A percentile compares a stretch with the other conserved stretches of the same genome.
phyloP scores from a whole-genome alignment of 345 rosid species.

The Trapa incisa region DNA sequence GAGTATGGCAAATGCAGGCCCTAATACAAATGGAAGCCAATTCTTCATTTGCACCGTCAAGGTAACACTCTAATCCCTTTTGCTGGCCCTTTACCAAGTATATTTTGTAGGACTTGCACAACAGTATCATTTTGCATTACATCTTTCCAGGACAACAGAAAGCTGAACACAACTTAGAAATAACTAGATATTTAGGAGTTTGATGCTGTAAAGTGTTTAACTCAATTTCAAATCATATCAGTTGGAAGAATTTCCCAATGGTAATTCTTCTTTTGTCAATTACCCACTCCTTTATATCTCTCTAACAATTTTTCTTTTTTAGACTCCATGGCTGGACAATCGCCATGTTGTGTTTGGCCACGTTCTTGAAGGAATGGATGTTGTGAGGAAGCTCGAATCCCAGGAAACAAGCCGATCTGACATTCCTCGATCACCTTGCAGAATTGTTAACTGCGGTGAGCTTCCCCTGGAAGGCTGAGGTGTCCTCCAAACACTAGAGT shows the following conservation, averaged over 20 bases:
- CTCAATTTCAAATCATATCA: not conserved
- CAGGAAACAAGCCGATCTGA: slow-evolving; percentile 65
- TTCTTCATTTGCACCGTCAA: slow-evolving; percentile 82
- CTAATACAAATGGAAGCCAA: slow-evolving; percentile 88
- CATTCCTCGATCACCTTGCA: slow-evolving; percentile 51
- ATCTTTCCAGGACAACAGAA: too few relatives aligned
- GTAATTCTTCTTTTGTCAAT: not conserved
- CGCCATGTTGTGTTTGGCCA: slow-evolving; percentile 88
- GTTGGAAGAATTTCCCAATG: not conserved
- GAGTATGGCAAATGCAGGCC: slow-evolving; percentile 97
- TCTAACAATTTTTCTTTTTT: not conserved
- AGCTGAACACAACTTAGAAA: not conserved
- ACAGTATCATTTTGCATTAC: not conserved
- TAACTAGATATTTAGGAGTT: not conserved
- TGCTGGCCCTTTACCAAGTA: not conserved
- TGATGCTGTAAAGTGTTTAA: not conserved
- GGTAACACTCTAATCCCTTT: slow-evolving; percentile 23
- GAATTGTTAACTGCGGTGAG: slow-evolving; percentile 73
- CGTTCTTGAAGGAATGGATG: slow-evolving; percentile 68
- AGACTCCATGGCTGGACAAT: slow-evolving; percentile 85
- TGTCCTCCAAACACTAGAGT: not conserved
- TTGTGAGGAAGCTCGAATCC: slow-evolving; percentile 59
- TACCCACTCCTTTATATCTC: not conserved
- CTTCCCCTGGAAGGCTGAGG: slow-evolving; percentile 52
- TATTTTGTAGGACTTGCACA: too few relatives aligned